Percentiles rank a stretch among this genome's conserved stretches.
phyloP scores from a whole-genome alignment of 345 rosid genomes.

The Carallia pectinifolia region DNA sequence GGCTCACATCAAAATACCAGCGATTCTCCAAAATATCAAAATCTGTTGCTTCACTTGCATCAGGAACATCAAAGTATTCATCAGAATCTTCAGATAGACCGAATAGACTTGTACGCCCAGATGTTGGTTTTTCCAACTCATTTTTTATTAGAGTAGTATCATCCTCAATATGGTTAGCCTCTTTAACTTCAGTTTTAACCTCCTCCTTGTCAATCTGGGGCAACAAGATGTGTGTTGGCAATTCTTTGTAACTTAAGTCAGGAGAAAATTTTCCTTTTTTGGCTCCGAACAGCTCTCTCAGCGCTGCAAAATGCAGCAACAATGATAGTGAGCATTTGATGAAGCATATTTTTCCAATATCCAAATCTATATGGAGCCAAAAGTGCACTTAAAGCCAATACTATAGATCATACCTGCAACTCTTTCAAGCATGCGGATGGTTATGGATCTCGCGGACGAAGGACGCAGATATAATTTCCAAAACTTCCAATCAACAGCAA shows the following conservation, averaged over 20 bases:
- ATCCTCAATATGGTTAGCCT: constrained; percentile 18
- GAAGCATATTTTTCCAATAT: not conserved
- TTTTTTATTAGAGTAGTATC: constrained; percentile 18
- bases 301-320: constrained; percentile 37
- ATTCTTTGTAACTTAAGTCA: constrained; percentile 40
- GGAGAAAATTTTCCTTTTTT: constrained; percentile 49
- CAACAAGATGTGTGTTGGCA: constrained; percentile 28
- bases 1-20: constrained; percentile 46
- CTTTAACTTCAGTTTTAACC: constrained; percentile 24
- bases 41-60: constrained; percentile 41
- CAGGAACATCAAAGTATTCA: constrained; percentile 94
- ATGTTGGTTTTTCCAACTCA: constrained; percentile 44
- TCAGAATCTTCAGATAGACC: constrained; percentile 62
- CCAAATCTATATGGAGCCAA: not conserved
- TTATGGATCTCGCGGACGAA: constrained; percentile 61
- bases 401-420: constrained; percentile 54
- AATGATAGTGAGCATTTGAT: not conserved
- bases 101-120: constrained; percentile 45
- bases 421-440: constrained; percentile 79
- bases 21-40: constrained; percentile 45
- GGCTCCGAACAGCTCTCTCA: constrained; percentile 70
- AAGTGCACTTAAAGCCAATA: not conserved
- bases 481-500: constrained; percentile 85
- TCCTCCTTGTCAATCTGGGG: constrained; percentile 32
- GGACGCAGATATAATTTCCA: constrained; percentile 69